Conservation (phyloP, 495 filamentous ascomycete genomes). For the Daldinia caldariorum region DNA sequence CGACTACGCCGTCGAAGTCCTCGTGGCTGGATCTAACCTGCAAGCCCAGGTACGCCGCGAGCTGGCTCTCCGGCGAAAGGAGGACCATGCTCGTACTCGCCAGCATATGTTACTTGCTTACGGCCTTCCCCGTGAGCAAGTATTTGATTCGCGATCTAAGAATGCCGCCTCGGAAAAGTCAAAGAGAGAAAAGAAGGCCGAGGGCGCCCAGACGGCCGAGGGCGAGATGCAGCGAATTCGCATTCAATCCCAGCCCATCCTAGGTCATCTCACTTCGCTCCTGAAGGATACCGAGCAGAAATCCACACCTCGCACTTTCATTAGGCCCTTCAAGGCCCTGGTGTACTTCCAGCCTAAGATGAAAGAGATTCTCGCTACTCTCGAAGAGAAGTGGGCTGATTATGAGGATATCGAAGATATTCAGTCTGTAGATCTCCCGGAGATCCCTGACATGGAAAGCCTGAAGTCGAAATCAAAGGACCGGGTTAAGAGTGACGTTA, state of each 20-base stretch:
- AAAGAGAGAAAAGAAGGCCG: conserved; percentile 36
- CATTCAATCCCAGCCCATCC: conserved; percentile 51
- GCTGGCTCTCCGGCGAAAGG: conserved; percentile 42
- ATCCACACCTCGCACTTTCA: conserved; percentile 48
- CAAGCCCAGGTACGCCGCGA: conserved; percentile 50
- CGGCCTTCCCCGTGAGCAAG: conserved; percentile 29
- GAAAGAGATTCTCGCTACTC: conserved; percentile 46
- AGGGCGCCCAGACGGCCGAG: conserved; percentile 36
- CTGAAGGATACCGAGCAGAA: conserved; percentile 37
- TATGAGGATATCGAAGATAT: conserved; percentile 44
- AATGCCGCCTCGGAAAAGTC: conserved; percentile 31
- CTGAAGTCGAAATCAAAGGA: conserved; percentile 34
- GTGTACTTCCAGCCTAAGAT: conserved; percentile 53
- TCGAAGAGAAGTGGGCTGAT: conserved; percentile 53
- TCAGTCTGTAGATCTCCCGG: conserved; percentile 24
- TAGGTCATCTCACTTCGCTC: conserved; percentile 46
- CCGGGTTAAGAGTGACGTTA: not conserved
- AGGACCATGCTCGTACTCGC: conserved; percentile 43
- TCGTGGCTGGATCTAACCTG: conserved; percentile 44
- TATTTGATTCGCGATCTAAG: conserved; percentile 12
- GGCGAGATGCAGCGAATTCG: conserved; percentile 52
- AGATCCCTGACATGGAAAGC: conserved; percentile 33
- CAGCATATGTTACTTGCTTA: conserved; percentile 41
- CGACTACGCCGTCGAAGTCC: conserved; percentile 50
- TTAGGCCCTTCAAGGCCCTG: conserved; percentile 54